Evolutionary conservation across 495 filamentous ascomycete genomes (phyloP).

Genomic region (Aspergillus funiculosus): DNA sequence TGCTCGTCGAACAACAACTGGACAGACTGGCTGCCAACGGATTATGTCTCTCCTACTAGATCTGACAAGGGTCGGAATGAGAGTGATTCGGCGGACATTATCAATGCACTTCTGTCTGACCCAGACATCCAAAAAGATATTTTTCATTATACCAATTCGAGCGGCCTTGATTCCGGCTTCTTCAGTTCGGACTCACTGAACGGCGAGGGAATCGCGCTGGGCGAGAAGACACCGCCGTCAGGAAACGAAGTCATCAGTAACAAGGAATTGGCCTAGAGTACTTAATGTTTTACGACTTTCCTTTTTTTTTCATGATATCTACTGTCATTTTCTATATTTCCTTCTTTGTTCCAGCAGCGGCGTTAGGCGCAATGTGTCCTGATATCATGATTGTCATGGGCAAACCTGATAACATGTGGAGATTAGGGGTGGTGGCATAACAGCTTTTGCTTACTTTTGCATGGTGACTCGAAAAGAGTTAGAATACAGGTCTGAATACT

Average conservation of each 20-base stretch:
- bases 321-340: constrained; percentile 3
- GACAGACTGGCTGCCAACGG: constrained; percentile 37
- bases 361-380: constrained; percentile 24
- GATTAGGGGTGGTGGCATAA: too few relatives aligned
- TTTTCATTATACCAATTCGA: constrained; percentile 27
- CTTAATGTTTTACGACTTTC: constrained; percentile 21
- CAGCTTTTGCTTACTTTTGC: too few relatives aligned
- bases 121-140: constrained; percentile 31
- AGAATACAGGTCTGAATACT: too few relatives aligned
- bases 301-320: constrained; percentile 14
- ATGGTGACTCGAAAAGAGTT: too few relatives aligned
- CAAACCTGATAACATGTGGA: too few relatives aligned
- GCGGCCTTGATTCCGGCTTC: constrained; percentile 36
- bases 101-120: constrained; percentile 39
- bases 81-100: constrained; percentile 32
- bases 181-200: constrained; percentile 37
- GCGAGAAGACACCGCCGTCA: constrained; percentile 22
- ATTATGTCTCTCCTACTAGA: constrained; percentile 32
- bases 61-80: constrained; percentile 24
- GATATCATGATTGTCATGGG: constrained; percentile 1
- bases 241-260: constrained; percentile 12
- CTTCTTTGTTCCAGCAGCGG: constrained; percentile 33
- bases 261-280: constrained; percentile 13
- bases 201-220: constrained; percentile 20
- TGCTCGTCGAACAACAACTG: constrained; percentile 25